Base-by-base conservation (phyloP, 306 rosid genomes). In the Pachyrhizus erosus region DNA sequence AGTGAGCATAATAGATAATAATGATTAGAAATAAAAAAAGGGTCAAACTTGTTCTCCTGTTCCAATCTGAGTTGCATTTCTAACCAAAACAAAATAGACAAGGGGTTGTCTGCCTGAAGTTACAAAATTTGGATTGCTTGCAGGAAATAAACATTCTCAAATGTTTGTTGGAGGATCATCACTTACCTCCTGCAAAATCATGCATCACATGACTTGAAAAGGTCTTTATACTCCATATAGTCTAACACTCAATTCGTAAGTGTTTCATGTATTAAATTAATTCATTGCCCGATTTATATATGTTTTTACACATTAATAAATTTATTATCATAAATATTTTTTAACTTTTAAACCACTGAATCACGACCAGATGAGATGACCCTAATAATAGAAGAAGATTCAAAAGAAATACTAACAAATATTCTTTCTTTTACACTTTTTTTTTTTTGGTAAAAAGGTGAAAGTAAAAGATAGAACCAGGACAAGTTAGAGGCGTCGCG, bases 161-260 rank as follows among this genome's bases (percentile, higher is more conserved):
- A 20, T 66, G 34, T 29, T 51, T 78, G 68, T 51, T 20, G 76
- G 21, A 52, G 64, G 73, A 73, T 51, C 54, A 64, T 52, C 18
- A 72, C 18, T 78, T 27, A 61, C 40, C 57, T 37, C 58, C 46
- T 34, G 64, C 67, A 83, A 54, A 77, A 71, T 43, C 79, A 67
- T 52, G 66, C 74, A 57, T 76, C 76, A 67, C 52, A 12, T 11
- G 1, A 67, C 49, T 64, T 15, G 1, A 65, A 26, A 61, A 26
- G 9, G 7, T 7, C 9, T 18, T 65, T 9, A 8, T 6, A 27
- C 60, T 70, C 23, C 39, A 46, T 2, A 24, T 29, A 27, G 46
- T 72, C 62, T 72, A 27, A 15, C 62, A 29, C 62, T 40, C 17
- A 34, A 72, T 27, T 48, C 11, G 24, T 62, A 15, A 62, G 26